Conservation (phyloP, 805 yeast genomes). For the Yueomyces sp. region DNA sequence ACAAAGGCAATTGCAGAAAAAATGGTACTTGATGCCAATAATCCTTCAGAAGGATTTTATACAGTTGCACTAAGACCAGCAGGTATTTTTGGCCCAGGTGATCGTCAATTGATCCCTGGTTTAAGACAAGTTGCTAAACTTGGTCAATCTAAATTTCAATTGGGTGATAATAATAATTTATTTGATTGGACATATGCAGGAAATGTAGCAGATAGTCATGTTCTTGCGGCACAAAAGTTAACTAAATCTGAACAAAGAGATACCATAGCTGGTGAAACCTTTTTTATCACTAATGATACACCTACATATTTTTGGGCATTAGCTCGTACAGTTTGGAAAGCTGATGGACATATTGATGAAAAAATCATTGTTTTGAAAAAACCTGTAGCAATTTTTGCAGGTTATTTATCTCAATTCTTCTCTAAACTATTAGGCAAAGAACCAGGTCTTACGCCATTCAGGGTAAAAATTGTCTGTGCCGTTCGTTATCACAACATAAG, state of each 20-base stretch:
- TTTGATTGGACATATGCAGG: slow-evolving; percentile 99
- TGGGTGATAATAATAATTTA: slow-evolving; percentile 86
- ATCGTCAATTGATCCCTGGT: slow-evolving; percentile 91
- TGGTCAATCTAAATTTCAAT: slow-evolving; percentile 85
- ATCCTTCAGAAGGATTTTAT: slow-evolving; percentile 36
- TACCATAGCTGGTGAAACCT: slow-evolving; percentile 69
- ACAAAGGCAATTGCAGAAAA: slow-evolving; percentile 88
- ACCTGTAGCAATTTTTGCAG: slow-evolving; percentile 68
- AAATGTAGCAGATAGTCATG: slow-evolving; percentile 94
- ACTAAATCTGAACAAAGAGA: slow-evolving; percentile 31
- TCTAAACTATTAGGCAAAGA: slow-evolving; percentile 65
- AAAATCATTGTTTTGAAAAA: slow-evolving; percentile 54
- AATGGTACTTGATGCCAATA: slow-evolving; percentile 64
- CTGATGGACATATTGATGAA: slow-evolving; percentile 74
- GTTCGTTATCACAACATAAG: slow-evolving; percentile 83
- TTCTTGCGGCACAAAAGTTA: slow-evolving; percentile 73
- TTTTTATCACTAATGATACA: slow-evolving; percentile 84
- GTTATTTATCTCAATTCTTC: slow-evolving; percentile 66
- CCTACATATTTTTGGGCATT: slow-evolving; percentile 96
- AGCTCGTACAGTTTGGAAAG: slow-evolving; percentile 95
- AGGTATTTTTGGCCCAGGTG: slow-evolving; percentile 98
- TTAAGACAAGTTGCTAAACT: slow-evolving; percentile 65
- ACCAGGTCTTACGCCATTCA: slow-evolving; percentile 89
- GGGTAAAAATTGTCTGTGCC: slow-evolving; percentile 88
- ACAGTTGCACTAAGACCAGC: slow-evolving; percentile 93